These are phyloP conservation scores for Platanthera zijinensis DNA, from an alignment of 106 monocot genomes.

Conservation along the genomic window DNA sequence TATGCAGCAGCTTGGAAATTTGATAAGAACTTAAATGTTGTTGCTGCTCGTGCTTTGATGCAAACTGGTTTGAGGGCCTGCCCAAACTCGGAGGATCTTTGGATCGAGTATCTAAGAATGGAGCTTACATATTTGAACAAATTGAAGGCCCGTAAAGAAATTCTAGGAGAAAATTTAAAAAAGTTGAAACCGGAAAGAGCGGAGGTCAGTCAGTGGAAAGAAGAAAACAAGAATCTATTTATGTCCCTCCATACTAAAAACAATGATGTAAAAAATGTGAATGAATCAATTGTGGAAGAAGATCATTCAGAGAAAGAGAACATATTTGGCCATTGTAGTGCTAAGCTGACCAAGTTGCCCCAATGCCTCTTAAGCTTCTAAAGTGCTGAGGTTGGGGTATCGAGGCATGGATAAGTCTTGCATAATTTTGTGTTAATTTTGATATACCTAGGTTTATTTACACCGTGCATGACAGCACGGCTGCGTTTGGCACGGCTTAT, in stretches of 20 bases:
- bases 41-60: constrained; percentile 84
- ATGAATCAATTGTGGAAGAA: constrained; percentile 14
- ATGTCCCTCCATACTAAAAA: constrained; percentile 43
- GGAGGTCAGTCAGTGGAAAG: constrained; percentile 42
- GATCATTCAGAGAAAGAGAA: constrained; percentile 36
- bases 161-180: constrained; percentile 47
- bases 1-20: constrained; percentile 97
- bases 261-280: constrained; percentile 25
- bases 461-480: too few species aligned
- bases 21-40: constrained; percentile 81
- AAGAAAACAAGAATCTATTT: constrained; percentile 62
- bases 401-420: too few species aligned
- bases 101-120: constrained; percentile 94
- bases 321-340: constrained; percentile 13
- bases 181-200: constrained; percentile 15
- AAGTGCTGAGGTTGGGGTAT: too few species aligned
- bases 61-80: constrained; percentile 83
- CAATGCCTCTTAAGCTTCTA: too few species aligned
- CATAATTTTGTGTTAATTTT: too few species aligned
- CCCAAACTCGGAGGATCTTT: constrained; percentile 58
- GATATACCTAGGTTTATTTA: too few species aligned
- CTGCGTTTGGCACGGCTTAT: too few species aligned
- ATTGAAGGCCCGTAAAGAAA: constrained; percentile 69
- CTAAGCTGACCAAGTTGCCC: too few species aligned
- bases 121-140: constrained; percentile 94